Base-by-base conservation (phyloP, 202 grass and related monocot genomes). In the Carex sylvatica region DNA sequence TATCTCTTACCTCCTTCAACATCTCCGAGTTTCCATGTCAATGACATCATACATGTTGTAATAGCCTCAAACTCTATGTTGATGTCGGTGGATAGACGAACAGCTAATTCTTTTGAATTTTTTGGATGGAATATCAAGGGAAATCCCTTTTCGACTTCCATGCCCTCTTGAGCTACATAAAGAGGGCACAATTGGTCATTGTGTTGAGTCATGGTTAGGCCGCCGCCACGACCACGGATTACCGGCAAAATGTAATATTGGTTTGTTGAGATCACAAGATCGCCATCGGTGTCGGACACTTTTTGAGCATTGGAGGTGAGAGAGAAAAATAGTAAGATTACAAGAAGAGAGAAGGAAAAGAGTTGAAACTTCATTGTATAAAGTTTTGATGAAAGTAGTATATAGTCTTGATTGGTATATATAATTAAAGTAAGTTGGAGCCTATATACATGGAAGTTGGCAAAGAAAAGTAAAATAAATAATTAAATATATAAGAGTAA, bases 191-290 rank as follows among this genome's bases (percentile, higher is more conserved):
- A 63, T 16, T n/a, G 1, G 22, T 40, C 15, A 23, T 15, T 30
- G 59, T 75, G 61, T 0, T 79, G 22, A 0, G 82, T 83, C 53
- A 93, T 5, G 5, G 79, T 85, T 54, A 97, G 92, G 30, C 95
- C 90, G 4, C 95, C 92, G n/a, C 90, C 87, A 33, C 3, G 66
- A 0, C 85, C 85, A 8, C 20, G 64, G 58, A 5, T 38, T 0
- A 84, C 63, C 12, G 94, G 88, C 20, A 94, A 79, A 6, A 94
- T 79, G 81, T 91, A 90, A 85, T 97, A 97, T 47, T 51, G 35
- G 3, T 63, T 28, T n/a, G 70, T 82, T 26, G 85, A 60, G 67
- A 35, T 83, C 31, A 97, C 70, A 85, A 74, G 51, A 59, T 87
- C 23, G 13, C 88, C 88, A 3, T 89, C 87, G 4, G 44, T 88